phyloP scores from a whole-genome alignment of 129 eudicot genomes.

The Ambrosia artemisiifolia region DNA sequence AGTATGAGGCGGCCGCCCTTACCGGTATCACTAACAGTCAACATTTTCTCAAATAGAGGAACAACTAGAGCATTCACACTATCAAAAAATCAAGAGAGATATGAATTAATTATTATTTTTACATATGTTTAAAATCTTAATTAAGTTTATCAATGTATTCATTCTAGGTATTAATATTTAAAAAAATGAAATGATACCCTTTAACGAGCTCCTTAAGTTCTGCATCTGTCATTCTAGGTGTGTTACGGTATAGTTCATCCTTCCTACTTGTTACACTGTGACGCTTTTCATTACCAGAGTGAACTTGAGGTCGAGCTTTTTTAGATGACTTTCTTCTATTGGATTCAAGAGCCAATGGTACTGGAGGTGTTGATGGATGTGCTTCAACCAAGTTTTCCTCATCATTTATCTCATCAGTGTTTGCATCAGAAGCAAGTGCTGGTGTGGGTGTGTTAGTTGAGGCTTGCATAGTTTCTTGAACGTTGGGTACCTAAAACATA shows the following conservation, averaged over 20 bases:
- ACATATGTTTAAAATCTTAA: not conserved
- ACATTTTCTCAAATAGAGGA: constrained; percentile 69
- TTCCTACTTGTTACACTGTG: constrained; percentile 28
- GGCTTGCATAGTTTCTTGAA: not conserved
- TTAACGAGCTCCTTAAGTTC: constrained; percentile 43
- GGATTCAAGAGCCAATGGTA: constrained; percentile 13
- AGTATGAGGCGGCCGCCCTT: constrained; percentile 69
- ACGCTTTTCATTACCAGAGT: constrained; percentile 19
- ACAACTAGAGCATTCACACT: constrained; percentile 48
- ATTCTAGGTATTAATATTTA: not conserved
- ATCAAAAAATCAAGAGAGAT: constrained; percentile 30
- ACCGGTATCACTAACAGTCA: constrained; percentile 75
- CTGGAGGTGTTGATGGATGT: constrained; percentile 14
- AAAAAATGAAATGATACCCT: constrained; percentile 40
- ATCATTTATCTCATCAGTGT: constrained; percentile 22
- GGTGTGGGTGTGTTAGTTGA: constrained; percentile 11
- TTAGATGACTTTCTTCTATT: constrained; percentile 22
- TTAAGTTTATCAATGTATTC: not conserved
- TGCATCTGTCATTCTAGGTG: constrained; percentile 46
- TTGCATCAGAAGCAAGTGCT: constrained; percentile 14
- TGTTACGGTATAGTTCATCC: constrained; percentile 36
- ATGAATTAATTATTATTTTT: not conserved
- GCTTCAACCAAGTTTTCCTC: not conserved
- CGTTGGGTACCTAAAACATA: not conserved
- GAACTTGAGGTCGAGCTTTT: constrained; percentile 3